Base-by-base conservation (phyloP, 2,329 filamentous ascomycete genomes). In the Cladophialophora yegresii region DNA sequence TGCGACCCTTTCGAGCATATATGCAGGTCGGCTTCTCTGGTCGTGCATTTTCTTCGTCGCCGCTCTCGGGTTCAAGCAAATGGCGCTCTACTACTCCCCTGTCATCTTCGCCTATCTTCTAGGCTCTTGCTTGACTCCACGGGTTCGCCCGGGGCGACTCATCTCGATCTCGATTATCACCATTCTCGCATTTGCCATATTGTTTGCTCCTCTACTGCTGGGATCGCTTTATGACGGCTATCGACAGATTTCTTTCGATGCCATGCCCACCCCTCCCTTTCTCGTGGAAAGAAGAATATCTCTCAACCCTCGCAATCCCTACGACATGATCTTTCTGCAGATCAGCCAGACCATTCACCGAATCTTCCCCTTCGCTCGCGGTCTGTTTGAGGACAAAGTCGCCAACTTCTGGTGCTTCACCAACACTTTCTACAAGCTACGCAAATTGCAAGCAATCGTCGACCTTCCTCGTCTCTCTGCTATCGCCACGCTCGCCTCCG, bases 331-430 rank as follows among this genome's bases (percentile, higher is more conserved):
- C 12, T 73, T 93, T 4, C 86, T 95, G 73, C 92, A 96, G 75
- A 72, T 96, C 40, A 82, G 88, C 0, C 96, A 99, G 77, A 85
- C 92, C 71, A 79, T 97, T 10, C 91, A 97, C 75, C 89, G 95
- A n/a, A 85, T 98, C 63, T 98, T 99, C 72, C 95, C 96, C 0
- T 97, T 99, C 74, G 87, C 93, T 1, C 87, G 95, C n/a, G 95
- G 95, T 3, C 80, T 99, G 6, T 99, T 98, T 73, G 96, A 99
- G 78, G 95, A 98, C 80, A 99, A 99, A 78, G 96, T 99, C 22
- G 95, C 95, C 73, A 99, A 99, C 75, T 89, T 97, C 73, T 99
- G 95, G 95, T 99, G 95, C 75, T 89, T 92, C 4, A 83, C 93
- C 62, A 70, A 72, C 58, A 89, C 95, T 0, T 83, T 96, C 61